phyloP scores from a whole-genome alignment of 2,329 filamentous ascomycete species.

The Fusarium sp. region DNA sequence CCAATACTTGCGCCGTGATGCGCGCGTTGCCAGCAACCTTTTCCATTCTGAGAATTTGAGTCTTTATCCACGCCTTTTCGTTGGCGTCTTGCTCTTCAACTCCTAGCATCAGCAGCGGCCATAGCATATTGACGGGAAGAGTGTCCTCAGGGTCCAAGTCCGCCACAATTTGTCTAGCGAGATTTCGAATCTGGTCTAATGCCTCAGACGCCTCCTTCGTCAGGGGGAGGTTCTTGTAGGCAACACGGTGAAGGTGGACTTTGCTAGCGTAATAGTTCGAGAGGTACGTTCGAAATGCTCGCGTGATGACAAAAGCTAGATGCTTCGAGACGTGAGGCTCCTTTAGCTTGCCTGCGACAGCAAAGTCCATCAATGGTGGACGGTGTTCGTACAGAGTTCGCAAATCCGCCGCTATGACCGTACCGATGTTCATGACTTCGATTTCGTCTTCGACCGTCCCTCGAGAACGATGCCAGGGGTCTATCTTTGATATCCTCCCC shows the following conservation, averaged over 20 bases:
- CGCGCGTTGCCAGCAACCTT: conserved; percentile 56
- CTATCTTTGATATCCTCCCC: conserved; percentile 65
- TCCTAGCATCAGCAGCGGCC: conserved; percentile 66
- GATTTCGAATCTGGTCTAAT: conserved; percentile 59
- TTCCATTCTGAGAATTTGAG: conserved; percentile 60
- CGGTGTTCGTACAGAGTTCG: conserved; percentile 61
- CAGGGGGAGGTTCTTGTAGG: conserved; percentile 63
- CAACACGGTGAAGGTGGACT: conserved; percentile 66
- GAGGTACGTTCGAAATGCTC: conserved; percentile 65
- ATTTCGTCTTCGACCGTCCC: conserved; percentile 68
- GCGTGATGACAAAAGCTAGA: conserved; percentile 61
- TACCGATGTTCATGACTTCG: conserved; percentile 65
- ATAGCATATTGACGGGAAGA: conserved; percentile 66
- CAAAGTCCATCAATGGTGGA: conserved; percentile 66
- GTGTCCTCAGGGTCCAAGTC: conserved; percentile 56
- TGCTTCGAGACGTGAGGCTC: conserved; percentile 60
- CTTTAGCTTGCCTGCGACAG: conserved; percentile 61
- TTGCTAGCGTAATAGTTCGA: conserved; percentile 67
- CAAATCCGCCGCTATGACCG: conserved; percentile 61
- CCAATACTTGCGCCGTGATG: conserved; percentile 58
- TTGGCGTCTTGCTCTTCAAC: conserved; percentile 62
- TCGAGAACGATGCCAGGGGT: conserved; percentile 65
- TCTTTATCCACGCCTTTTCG: conserved; percentile 62
- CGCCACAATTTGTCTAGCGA: conserved; percentile 56
- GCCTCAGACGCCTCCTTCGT: conserved; percentile 61